Evolutionary conservation across 208 protist genomes (phyloP).

Genomic region (Trypanosoma platydactyli): DNA sequence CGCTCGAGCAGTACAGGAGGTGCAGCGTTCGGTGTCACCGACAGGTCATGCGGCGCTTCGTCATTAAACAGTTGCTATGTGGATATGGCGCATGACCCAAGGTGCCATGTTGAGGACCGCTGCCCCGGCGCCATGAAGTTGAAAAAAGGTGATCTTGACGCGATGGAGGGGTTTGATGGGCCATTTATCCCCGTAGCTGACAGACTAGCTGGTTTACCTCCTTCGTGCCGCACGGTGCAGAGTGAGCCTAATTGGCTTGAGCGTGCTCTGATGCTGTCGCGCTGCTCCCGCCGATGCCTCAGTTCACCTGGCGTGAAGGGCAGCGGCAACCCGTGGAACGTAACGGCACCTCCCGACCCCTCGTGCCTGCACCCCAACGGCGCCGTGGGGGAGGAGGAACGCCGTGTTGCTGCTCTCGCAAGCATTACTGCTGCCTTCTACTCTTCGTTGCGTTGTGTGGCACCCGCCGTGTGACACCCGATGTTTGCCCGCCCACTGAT

Average conservation of each 20-base stretch:
- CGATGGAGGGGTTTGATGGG: neutral
- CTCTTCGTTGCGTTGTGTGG: neutral
- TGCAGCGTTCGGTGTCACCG: too few species aligned
- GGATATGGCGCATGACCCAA: neutral
- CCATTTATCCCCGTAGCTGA: conserved; percentile 5
- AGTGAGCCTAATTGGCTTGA: conserved; percentile 31
- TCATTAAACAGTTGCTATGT: too few species aligned
- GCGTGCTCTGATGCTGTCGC: conserved; percentile 20
- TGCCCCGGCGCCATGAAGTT: neutral
- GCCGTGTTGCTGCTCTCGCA: conserved; percentile 6
- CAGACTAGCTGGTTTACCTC: conserved; percentile 5
- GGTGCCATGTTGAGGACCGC: neutral
- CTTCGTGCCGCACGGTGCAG: conserved; percentile 26
- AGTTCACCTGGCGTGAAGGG: neutral
- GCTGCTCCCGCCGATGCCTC: neutral
- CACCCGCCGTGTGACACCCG: too few species aligned
- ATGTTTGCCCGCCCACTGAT: neutral
- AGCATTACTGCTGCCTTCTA: conserved; percentile 23
- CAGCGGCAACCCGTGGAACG: neutral
- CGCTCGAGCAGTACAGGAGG: too few species aligned
- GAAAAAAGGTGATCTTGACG: neutral
- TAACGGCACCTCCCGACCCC: conserved; percentile 6
- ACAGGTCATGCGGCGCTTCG: too few species aligned
- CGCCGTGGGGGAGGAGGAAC: conserved; percentile 2
- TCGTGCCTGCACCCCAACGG: neutral